These are phyloP conservation scores for Aulographum hederae DNA, from an alignment of 2,329 filamentous ascomycete genomes.

Conservation along the genomic window DNA sequence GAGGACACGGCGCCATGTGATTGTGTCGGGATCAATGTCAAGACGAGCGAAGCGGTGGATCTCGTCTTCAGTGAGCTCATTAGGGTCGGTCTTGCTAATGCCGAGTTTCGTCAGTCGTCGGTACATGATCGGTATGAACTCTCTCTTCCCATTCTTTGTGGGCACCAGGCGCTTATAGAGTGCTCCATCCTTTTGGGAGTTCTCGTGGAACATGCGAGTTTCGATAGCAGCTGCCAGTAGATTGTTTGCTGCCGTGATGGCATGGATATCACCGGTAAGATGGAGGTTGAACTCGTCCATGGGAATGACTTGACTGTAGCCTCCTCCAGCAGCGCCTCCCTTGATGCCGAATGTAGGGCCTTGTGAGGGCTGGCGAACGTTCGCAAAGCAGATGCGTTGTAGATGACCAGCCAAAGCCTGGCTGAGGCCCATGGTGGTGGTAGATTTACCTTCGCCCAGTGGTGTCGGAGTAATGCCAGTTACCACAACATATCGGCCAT, in stretches of 20 bases:
- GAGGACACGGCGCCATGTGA: slow-evolving; percentile 89
- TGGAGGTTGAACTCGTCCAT: slow-evolving; percentile 99
- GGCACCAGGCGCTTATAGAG: slow-evolving; percentile 81
- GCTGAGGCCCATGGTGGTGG: slow-evolving; percentile 86
- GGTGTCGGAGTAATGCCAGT: slow-evolving; percentile 95
- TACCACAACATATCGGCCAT: slow-evolving; percentile 83
- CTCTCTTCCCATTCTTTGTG: slow-evolving; percentile 70
- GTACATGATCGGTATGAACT: slow-evolving; percentile 82
- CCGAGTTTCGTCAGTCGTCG: slow-evolving; percentile 86
- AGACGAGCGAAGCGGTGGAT: slow-evolving; percentile 75
- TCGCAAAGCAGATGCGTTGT: slow-evolving; percentile 78
- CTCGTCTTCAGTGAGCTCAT: slow-evolving; percentile 81
- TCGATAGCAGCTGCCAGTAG: slow-evolving; percentile 90
- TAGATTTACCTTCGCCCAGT: slow-evolving; percentile 93
- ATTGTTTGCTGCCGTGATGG: slow-evolving; percentile 94
- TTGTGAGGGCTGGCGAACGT: slow-evolving; percentile 91
- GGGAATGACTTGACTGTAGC: slow-evolving; percentile 96
- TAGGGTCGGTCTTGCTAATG: slow-evolving; percentile 84
- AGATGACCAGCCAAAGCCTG: slow-evolving; percentile 85
- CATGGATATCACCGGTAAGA: slow-evolving; percentile 93
- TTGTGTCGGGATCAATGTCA: slow-evolving; percentile 91
- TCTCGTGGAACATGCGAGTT: slow-evolving; percentile 95
- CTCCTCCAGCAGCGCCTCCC: slow-evolving; percentile 88
- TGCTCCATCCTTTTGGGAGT: slow-evolving; percentile 77
- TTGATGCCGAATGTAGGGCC: slow-evolving; percentile 98